Evolutionary conservation across 148 eudicot species (phyloP).

Genomic region (Cornus florida): DNA sequence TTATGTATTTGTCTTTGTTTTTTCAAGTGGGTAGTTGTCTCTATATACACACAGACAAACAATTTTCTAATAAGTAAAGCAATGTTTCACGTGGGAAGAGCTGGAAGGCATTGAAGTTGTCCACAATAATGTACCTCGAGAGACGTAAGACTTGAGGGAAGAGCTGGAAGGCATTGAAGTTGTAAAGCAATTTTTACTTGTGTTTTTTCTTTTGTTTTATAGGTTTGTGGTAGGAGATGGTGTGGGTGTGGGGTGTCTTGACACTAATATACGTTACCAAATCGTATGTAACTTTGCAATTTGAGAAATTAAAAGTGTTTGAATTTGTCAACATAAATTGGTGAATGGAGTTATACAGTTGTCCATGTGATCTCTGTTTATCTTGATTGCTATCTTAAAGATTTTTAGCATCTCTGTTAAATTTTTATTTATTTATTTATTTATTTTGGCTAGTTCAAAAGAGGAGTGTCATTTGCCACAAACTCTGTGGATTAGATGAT

Average conservation of each 20-base stretch:
- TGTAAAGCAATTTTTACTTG: neutral
- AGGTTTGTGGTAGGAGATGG: neutral
- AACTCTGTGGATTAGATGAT: no score
- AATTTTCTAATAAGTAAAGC: neutral
- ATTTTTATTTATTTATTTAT: no score
- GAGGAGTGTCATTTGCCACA: no score
- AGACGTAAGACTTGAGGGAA: no score
- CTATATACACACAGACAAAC: no score
- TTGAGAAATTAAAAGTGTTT: constrained; percentile 7
- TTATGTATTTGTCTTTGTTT: no score
- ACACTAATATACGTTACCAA: constrained; percentile 8
- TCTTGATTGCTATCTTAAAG: neutral
- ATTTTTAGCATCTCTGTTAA: neutral
- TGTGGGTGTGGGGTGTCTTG: neutral
- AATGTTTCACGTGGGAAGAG: no score
- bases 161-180: no score
- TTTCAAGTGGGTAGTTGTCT: no score
- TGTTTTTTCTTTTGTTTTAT: neutral
- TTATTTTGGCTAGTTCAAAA: no score
- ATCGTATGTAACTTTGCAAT: constrained; percentile 9
- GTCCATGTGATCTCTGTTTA: neutral
- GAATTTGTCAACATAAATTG: neutral
- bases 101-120: no score
- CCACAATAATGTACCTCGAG: no score
- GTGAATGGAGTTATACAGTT: neutral